Conservation (phyloP, 768 basidiomycete species). For the Pleurotus giganteus region DNA sequence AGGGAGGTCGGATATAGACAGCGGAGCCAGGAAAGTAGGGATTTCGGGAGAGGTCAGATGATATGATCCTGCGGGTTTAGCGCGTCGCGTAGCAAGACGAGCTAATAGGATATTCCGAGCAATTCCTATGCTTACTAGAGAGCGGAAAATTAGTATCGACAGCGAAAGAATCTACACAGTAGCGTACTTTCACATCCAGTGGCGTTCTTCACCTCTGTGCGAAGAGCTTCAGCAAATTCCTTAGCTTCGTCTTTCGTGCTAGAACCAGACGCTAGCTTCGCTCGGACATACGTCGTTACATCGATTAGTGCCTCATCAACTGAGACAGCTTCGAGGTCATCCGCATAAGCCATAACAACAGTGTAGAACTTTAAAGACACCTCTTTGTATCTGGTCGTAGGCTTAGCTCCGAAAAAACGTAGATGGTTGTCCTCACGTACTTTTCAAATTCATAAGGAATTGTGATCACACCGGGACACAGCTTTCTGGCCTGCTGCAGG, state of each 20-base stretch:
- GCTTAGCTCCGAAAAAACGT: background rate
- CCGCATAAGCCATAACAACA: slow-evolving; percentile 84
- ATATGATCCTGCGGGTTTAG: slow-evolving; percentile 88
- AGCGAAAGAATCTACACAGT: background rate
- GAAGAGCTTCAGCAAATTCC: slow-evolving; percentile 78
- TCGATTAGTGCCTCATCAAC: slow-evolving; percentile 96
- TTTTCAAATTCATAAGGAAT: slow-evolving; percentile 94
- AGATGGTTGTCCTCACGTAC: slow-evolving; percentile 31
- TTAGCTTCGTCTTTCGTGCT: slow-evolving; percentile 59
- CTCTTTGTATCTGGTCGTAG: slow-evolving; percentile 68
- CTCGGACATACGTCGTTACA: slow-evolving; percentile 59
- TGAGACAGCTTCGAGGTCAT: slow-evolving; percentile 92
- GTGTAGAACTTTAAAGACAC: slow-evolving; percentile 89
- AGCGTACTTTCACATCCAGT: slow-evolving; percentile 82
- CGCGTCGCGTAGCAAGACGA: slow-evolving; percentile 84
- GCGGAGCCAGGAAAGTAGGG: slow-evolving; percentile 53
- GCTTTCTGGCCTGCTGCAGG: slow-evolving; percentile 72
- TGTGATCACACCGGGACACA: slow-evolving; percentile 72
- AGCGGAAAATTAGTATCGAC: background rate
- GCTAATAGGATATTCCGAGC: slow-evolving; percentile 91
- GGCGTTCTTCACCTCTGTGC: slow-evolving; percentile 69
- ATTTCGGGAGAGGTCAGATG: slow-evolving; percentile 63
- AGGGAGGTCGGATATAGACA: slow-evolving; percentile 79
- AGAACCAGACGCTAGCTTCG: slow-evolving; percentile 30
- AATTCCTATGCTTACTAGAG: slow-evolving; percentile 85